These are phyloP conservation scores for Clavariopsis aquatica DNA, from an alignment of 495 filamentous ascomycete species.

Conservation along the genomic window DNA sequence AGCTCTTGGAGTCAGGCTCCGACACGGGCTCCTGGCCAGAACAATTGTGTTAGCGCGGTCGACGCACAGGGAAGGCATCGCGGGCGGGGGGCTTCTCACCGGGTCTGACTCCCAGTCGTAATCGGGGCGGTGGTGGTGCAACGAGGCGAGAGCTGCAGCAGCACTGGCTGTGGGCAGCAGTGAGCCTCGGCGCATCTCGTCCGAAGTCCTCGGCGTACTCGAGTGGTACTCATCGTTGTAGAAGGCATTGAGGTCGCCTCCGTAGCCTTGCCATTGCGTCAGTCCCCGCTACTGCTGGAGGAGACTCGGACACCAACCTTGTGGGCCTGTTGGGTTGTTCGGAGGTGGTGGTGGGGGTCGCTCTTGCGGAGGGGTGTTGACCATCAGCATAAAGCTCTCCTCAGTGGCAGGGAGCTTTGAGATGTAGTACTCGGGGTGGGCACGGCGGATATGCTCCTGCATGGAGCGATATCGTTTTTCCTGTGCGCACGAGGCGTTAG, in stretches of 20 bases:
- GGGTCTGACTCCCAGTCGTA: conserved; percentile 82
- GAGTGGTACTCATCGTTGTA: conserved; percentile 65
- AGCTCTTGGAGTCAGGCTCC: conserved; percentile 59
- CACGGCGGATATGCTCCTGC: conserved; percentile 98
- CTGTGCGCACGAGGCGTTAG: conserved; percentile 50
- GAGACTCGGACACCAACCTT: conserved; percentile 33
- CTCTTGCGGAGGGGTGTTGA: conserved; percentile 83
- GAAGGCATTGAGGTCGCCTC: conserved; percentile 44
- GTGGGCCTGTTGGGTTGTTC: conserved; percentile 38
- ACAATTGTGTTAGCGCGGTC: conserved; percentile 36
- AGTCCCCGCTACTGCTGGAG: conserved; percentile 32
- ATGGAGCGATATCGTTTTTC: conserved; percentile 98
- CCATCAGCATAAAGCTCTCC: conserved; percentile 96
- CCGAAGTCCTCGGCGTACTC: conserved; percentile 68
- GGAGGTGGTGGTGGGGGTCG: conserved; percentile 62
- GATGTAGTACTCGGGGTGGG: conserved; percentile 97
- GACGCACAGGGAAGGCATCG: background rate
- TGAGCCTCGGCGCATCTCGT: conserved; percentile 67
- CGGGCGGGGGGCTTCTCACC: conserved; percentile 50
- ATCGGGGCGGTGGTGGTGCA: conserved; percentile 79
- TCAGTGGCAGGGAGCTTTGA: conserved; percentile 98
- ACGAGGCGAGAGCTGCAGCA: conserved; percentile 81
- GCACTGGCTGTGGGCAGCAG: conserved; percentile 71
- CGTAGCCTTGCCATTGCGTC: conserved; percentile 39
- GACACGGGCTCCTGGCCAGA: conserved; percentile 65